Evolutionary conservation across 176 grass and related monocot species (phyloP).

Genomic region (Aegilops bicornis): DNA sequence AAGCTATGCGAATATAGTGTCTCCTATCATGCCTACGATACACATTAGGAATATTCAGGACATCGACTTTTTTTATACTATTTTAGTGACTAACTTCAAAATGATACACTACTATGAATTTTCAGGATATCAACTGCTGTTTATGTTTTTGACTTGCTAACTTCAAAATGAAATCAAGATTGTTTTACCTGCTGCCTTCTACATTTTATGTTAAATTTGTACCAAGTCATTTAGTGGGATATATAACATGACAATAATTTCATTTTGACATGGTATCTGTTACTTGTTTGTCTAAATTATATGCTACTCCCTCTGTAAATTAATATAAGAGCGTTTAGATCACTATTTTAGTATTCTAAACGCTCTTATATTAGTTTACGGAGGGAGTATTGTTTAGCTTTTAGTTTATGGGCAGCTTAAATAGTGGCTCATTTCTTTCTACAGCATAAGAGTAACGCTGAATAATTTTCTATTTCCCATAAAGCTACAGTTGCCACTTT

Average conservation of each 20-base stretch:
- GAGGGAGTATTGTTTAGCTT: not conserved
- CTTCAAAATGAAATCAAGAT: not conserved
- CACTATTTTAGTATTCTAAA: too few relatives aligned
- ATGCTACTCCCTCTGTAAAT: too few relatives aligned
- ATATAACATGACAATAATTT: not conserved
- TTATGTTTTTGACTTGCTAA: not conserved
- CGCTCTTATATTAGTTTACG: too few relatives aligned
- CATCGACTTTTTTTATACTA: not conserved
- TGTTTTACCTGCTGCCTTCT: conserved; percentile 6
- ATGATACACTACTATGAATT: conserved; percentile 1
- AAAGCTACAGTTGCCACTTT: not conserved
- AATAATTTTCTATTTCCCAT: not conserved
- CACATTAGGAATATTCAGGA: conserved; percentile 1
- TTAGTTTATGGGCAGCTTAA: not conserved
- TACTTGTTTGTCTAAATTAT: conserved; percentile 11
- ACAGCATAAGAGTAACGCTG: not conserved
- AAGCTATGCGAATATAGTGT: not conserved
- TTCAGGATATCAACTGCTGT: not conserved
- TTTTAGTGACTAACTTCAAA: not conserved
- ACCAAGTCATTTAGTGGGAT: conserved; percentile 1
- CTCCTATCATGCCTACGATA: conserved; percentile 12
- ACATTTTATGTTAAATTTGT: not conserved
- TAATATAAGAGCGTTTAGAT: too few relatives aligned
- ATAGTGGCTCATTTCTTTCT: conserved; percentile 8
- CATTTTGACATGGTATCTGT: not conserved